A percentile compares a stretch with the other conserved stretches of the same genome.
These are phyloP conservation scores for Ascodesmis nigricans DNA, from an alignment of 495 filamentous ascomycete genomes.

Conservation along the genomic window DNA sequence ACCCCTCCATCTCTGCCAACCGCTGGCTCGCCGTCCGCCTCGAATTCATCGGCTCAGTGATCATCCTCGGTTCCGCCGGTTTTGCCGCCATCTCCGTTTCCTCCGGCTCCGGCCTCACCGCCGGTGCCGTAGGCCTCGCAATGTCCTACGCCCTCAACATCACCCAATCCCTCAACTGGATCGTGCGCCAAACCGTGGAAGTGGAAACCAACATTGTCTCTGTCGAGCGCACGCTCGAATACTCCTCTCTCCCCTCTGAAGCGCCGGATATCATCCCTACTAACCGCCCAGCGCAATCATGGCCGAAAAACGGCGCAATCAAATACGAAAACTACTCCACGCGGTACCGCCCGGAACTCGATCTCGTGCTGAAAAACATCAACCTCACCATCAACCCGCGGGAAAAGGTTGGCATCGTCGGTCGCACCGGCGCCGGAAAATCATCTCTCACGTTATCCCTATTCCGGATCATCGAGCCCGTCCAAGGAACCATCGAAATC, in stretches of 20 bases:
- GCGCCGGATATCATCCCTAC: conserved; percentile 84
- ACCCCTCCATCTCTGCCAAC: conserved; percentile 89
- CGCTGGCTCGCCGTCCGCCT: conserved; percentile 82
- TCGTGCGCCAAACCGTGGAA: conserved; percentile 95
- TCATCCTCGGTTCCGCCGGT: conserved; percentile 70
- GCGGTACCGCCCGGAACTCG: conserved; percentile 68
- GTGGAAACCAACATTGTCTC: conserved; percentile 99
- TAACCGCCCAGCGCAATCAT: conserved; percentile 65
- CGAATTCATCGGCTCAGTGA: conserved; percentile 88
- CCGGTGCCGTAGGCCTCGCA: conserved; percentile 72
- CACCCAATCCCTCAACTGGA: conserved; percentile 97
- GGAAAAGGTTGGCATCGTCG: conserved; percentile 96
- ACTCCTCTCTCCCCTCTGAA: conserved; percentile 40
- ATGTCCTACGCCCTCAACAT: conserved; percentile 94
- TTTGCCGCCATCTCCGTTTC: conserved; percentile 67
- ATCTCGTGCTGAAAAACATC: conserved; percentile 81
- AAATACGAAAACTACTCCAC: conserved; percentile 86
- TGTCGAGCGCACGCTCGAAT: conserved; percentile 93
- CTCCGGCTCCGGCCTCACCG: conserved; percentile 39
- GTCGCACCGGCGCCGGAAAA: conserved; percentile 90
- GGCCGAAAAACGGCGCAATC: conserved; percentile 79
- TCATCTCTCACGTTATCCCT: conserved; percentile 75
- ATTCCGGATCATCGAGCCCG: conserved; percentile 87
- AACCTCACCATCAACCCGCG: conserved; percentile 77
- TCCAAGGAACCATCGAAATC: conserved; percentile 60